A percentile compares a stretch with the other conserved stretches of the same genome.
Conservation (phyloP, 805 yeast species). For the Wickerhamomyces xylosicus region DNA sequence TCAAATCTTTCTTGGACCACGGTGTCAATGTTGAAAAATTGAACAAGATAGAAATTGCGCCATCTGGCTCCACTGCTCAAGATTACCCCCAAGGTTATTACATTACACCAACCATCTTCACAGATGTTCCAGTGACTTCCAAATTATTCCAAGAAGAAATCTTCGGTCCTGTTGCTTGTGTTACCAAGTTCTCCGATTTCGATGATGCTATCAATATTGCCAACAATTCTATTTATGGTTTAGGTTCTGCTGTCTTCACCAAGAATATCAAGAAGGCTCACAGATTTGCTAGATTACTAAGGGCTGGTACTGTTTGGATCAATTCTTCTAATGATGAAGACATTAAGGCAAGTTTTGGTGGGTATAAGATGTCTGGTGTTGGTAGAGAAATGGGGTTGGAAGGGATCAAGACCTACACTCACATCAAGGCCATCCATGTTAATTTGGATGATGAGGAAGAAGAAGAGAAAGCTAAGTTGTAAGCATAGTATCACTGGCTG, state of each 20-base stretch:
- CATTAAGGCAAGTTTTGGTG: constrained; percentile 67
- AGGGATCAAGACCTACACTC: constrained; percentile 63
- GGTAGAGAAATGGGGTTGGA: constrained; percentile 77
- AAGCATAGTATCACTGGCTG: background rate
- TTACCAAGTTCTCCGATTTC: constrained; percentile 53
- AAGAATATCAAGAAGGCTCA: constrained; percentile 57
- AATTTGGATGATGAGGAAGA: constrained; percentile 36
- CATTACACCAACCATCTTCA: constrained; percentile 67
- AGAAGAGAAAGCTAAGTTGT: constrained; percentile 1
- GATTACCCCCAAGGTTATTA: constrained; percentile 46
- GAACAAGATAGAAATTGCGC: constrained; percentile 29
- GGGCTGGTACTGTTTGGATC: constrained; percentile 63
- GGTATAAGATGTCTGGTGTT: constrained; percentile 68
- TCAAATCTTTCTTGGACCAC: constrained; percentile 30
- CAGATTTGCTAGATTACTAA: constrained; percentile 44
- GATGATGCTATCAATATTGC: constrained; percentile 63
- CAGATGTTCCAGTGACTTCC: constrained; percentile 57
- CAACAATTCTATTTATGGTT: constrained; percentile 66
- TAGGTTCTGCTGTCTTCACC: constrained; percentile 77
- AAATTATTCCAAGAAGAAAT: constrained; percentile 70
- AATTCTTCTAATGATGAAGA: constrained; percentile 62
- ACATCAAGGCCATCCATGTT: constrained; percentile 67
- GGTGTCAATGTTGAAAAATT: constrained; percentile 43
- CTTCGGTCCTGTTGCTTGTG: constrained; percentile 77
- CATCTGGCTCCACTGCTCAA: constrained; percentile 10